These are phyloP conservation scores for Diaporthe sp. DNA, from an alignment of 2,329 filamentous ascomycete species.

Conservation along the genomic window DNA sequence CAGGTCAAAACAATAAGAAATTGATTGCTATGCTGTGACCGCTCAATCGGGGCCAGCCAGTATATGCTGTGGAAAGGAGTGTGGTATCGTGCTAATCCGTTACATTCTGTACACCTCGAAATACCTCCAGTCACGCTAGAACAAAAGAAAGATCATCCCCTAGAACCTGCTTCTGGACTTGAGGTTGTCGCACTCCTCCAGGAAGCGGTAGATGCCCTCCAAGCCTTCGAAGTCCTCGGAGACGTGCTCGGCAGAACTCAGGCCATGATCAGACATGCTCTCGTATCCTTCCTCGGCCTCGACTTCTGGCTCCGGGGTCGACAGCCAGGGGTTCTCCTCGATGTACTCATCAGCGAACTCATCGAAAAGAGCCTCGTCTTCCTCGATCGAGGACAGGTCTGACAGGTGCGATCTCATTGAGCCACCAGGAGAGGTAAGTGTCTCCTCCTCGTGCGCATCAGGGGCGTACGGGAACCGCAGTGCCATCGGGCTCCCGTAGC, in stretches of 20 bases:
- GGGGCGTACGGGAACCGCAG: conserved; percentile 91
- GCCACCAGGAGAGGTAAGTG: conserved; percentile 62
- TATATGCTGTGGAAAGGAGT: conserved; percentile 36
- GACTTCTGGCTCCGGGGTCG: conserved; percentile 45
- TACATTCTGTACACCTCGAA: conserved; percentile 12
- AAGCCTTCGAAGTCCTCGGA: conserved; percentile 68
- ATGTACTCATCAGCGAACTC: conserved; percentile 57
- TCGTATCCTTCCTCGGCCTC: conserved; percentile 63
- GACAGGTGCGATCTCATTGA: conserved; percentile 60
- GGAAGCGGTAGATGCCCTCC: conserved; percentile 70
- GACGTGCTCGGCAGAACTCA: conserved; percentile 59
- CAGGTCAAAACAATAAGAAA: not conserved
- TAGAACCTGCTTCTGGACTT: conserved; percentile 34
- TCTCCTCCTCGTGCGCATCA: conserved; percentile 51
- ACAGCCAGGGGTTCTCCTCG: conserved; percentile 64
- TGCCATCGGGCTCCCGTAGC: conserved; percentile 78
- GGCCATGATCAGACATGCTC: conserved; percentile 62
- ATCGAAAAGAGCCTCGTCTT: conserved; percentile 57
- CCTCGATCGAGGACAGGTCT: conserved; percentile 52
- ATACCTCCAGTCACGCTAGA: not conserved
- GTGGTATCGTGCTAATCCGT: conserved; percentile 37
- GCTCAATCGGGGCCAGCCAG: conserved; percentile 12
- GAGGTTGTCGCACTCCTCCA: conserved; percentile 69
- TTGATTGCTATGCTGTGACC: conserved; percentile 32
- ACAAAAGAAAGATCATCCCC: conserved; percentile 26